Evolutionary conservation across 345 rosid genomes (phyloP).

Genomic region (Populus euphratica): DNA sequence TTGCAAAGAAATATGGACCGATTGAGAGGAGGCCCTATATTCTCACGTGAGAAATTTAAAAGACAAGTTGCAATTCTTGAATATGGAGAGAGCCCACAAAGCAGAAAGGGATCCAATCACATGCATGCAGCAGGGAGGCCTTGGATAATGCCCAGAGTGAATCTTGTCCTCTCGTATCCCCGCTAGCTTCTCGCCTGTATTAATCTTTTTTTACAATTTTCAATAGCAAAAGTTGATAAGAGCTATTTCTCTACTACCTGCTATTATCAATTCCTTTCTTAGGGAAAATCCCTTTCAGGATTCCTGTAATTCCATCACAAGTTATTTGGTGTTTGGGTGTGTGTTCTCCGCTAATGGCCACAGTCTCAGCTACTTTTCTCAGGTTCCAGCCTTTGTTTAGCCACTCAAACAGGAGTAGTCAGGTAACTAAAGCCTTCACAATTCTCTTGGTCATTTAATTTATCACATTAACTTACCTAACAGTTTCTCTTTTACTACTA

Average conservation of each 20-base stretch:
- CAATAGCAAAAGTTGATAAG: not conserved
- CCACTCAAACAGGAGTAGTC: not conserved
- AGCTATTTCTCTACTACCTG: not conserved
- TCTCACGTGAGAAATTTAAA: not conserved
- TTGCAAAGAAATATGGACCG: not conserved
- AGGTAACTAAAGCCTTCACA: not conserved
- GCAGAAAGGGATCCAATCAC: not conserved
- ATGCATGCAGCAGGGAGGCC: constrained; percentile 14
- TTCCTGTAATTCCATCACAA: not conserved
- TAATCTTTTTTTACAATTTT: not conserved
- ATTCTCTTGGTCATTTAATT: not conserved
- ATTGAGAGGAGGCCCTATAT: not conserved
- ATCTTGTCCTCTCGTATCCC: constrained; percentile 11
- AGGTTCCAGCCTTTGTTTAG: not conserved
- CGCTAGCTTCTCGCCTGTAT: not conserved
- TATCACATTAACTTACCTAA: too few relatives aligned
- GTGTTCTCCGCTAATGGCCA: constrained; percentile 3
- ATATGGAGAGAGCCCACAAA: not conserved
- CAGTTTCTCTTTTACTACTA: too few relatives aligned
- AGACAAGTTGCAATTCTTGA: not conserved
- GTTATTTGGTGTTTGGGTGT: not conserved
- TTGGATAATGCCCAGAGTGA: not conserved
- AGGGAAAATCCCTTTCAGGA: too few relatives aligned
- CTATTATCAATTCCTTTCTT: not conserved
- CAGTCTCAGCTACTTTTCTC: constrained; percentile 15